Evolutionary conservation across 2,329 filamentous ascomycete species (phyloP).

Genomic region (Verticillium longisporum): DNA sequence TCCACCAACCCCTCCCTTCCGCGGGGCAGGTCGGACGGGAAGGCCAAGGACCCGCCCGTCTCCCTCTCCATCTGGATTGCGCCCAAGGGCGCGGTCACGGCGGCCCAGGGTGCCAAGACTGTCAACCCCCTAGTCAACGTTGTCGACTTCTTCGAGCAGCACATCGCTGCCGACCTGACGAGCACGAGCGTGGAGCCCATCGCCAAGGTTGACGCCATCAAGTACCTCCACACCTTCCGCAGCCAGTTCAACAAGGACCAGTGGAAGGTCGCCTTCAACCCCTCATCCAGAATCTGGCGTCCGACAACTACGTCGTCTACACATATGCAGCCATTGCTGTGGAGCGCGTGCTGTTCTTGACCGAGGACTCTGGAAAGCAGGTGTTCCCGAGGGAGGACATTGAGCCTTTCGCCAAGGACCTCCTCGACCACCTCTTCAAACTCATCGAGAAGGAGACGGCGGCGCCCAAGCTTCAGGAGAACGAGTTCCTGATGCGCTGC

Average conservation of each 20-base stretch:
- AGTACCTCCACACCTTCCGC: conserved; percentile 94
- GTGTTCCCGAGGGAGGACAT: conserved; percentile 78
- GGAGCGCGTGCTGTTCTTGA: conserved; percentile 84
- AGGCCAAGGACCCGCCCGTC: conserved; percentile 95
- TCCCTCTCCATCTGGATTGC: conserved; percentile 94
- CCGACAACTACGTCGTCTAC: conserved; percentile 91
- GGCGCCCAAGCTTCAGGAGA: conserved; percentile 93
- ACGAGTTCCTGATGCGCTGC: conserved; percentile 97
- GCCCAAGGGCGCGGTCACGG: conserved; percentile 81
- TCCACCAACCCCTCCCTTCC: conserved; percentile 85
- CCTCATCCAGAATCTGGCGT: conserved; percentile 84
- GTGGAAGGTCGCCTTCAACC: conserved; percentile 83
- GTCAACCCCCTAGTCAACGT: conserved; percentile 85
- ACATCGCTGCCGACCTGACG: conserved; percentile 85
- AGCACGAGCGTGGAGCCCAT: conserved; percentile 70
- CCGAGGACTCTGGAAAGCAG: conserved; percentile 65
- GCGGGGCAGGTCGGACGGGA: conserved; percentile 81
- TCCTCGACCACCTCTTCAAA: conserved; percentile 84
- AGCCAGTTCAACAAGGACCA: conserved; percentile 88
- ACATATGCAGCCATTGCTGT: conserved; percentile 95
- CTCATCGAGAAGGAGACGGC: conserved; percentile 80
- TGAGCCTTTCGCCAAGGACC: conserved; percentile 73
- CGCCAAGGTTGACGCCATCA: conserved; percentile 95
- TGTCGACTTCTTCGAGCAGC: conserved; percentile 88
- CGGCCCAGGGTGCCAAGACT: conserved; percentile 82